phyloP scores from a whole-genome alignment of 768 basidiomycete species.

The Collybia nuda region DNA sequence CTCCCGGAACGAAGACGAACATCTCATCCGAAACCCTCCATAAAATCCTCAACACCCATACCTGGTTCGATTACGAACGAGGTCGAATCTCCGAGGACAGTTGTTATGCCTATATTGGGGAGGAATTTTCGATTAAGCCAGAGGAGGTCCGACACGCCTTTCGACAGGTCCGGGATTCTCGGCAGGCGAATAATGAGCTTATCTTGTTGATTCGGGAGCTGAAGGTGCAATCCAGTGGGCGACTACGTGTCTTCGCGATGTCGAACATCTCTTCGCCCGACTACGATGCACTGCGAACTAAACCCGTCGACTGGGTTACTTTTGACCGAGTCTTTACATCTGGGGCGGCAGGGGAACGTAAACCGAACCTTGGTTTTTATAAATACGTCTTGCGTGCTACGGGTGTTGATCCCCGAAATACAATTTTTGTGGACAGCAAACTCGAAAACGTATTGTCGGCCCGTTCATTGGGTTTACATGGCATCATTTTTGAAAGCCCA shows the following conservation, averaged over 20 bases:
- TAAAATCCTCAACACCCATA: slow-evolving; percentile 40
- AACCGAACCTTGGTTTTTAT: slow-evolving; percentile 56
- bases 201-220: slow-evolving; percentile 46
- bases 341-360: slow-evolving; percentile 50
- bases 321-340: slow-evolving; percentile 55
- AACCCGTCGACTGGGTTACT: slow-evolving; percentile 45
- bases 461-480: slow-evolving; percentile 54
- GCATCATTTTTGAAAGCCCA: slow-evolving; percentile 48
- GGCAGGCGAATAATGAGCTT: slow-evolving; percentile 43
- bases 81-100: slow-evolving; percentile 42
- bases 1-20: slow-evolving; percentile 39
- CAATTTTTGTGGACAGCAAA: slow-evolving; percentile 62
- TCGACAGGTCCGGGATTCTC: slow-evolving; percentile 45
- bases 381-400: slow-evolving; percentile 44
- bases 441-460: slow-evolving; percentile 59
- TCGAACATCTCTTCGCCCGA: slow-evolving; percentile 60
- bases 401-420: slow-evolving; percentile 41
- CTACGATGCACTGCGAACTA: slow-evolving; percentile 43
- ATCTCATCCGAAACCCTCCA: slow-evolving; percentile 41
- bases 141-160: slow-evolving; percentile 44
- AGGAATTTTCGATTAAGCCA: slow-evolving; percentile 36
- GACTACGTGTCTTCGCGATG: slow-evolving; percentile 50
- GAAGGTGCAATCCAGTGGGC: slow-evolving; percentile 31
- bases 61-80: slow-evolving; percentile 56
- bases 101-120: slow-evolving; percentile 39